A percentile compares a stretch with the other conserved stretches of the same genome.
Evolutionary conservation across 257 asterid genomes (phyloP).

Genomic region (Forsythia suspensa): DNA sequence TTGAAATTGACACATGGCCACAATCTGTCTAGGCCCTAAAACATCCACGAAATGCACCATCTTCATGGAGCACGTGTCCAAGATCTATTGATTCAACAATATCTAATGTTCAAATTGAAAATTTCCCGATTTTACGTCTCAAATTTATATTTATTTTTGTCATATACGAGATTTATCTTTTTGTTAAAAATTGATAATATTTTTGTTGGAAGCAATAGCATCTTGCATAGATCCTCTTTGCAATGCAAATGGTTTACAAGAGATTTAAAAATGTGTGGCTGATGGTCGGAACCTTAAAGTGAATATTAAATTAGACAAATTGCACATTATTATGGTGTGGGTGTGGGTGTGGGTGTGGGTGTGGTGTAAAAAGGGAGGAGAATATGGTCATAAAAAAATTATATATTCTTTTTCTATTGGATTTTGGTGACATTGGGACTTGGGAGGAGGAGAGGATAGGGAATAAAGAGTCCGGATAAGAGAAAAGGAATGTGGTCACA

Average conservation of each 20-base stretch:
- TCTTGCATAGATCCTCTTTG: conserved; percentile 11
- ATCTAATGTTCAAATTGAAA: not conserved
- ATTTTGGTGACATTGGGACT: conserved; percentile 42
- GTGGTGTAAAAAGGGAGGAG: conserved; percentile 16
- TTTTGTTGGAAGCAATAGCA: conserved; percentile 17
- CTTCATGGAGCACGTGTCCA: not conserved
- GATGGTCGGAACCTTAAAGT: conserved; percentile 3
- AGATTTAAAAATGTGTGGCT: not conserved
- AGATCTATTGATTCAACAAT: not conserved
- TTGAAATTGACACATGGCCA: not conserved
- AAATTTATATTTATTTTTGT: not conserved
- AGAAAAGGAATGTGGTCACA: conserved; percentile 51
- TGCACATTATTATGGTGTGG: conserved; percentile 2
- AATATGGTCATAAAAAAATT: conserved; percentile 21
- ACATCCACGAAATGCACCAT: not conserved
- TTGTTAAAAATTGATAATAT: not conserved
- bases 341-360: not conserved
- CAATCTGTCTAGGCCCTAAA: not conserved
- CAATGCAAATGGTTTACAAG: not conserved
- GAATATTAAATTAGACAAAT: not conserved
- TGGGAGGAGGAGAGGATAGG: conserved; percentile 38
- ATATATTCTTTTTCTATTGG: conserved; percentile 4
- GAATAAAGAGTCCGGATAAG: conserved; percentile 36
- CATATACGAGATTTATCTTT: no score
- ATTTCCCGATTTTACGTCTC: not conserved